Evolutionary conservation across 163 green algal genomes (phyloP), one percentile per base, ranked within the genome.

Genomic region (Volvox carteri): DNA sequence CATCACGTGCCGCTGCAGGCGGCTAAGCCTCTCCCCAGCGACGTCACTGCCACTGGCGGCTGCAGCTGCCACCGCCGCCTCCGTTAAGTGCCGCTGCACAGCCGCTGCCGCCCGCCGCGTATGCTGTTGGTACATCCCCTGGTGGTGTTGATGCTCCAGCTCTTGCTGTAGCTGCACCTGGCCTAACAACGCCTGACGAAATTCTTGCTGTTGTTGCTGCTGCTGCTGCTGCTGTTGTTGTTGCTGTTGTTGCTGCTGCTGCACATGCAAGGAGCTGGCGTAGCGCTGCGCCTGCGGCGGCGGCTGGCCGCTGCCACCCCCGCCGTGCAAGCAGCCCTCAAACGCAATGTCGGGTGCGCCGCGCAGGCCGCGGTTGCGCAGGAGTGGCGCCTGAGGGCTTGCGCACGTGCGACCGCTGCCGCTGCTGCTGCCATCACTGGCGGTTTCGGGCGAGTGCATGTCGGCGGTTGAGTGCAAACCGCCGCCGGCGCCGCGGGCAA

Each of bases 1-100:
- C 80, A 88, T 33, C 48, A 88, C 16, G 35, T 88, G 83, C 2
- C 67, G 67, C 83, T 88, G 83, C 37, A 80, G 68, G 11, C 83
- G 48, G 37, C 19, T 88, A 1, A 88, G 35, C 33, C 50, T 74
- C 37, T 74, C 67, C 0, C 16, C 67, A 25, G 52, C 5, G n/a
- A 21, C 2, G n/a, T 39, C 44, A 30, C 44, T 30, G 25, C 2
- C 39, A 4, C 46, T 50, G 75, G 42, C 12, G 41, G 28, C 77
- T 28, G 74, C 44, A 5, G 18, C 68, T 3, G 35, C 18, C 68
- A n/a, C 68, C 68, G 68, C 41, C 72, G 21, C 41, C 3, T 8
- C n/a, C 30, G 58, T 14, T 44, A 46, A 30, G 8, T 33, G 73
- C 1, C 30, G 44, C 46, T 65, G 44, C 23, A 2, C 39, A 33